These are phyloP conservation scores for Chaetothyriales sp. DNA, from an alignment of 2,329 filamentous ascomycete species.

Conservation along the genomic window DNA sequence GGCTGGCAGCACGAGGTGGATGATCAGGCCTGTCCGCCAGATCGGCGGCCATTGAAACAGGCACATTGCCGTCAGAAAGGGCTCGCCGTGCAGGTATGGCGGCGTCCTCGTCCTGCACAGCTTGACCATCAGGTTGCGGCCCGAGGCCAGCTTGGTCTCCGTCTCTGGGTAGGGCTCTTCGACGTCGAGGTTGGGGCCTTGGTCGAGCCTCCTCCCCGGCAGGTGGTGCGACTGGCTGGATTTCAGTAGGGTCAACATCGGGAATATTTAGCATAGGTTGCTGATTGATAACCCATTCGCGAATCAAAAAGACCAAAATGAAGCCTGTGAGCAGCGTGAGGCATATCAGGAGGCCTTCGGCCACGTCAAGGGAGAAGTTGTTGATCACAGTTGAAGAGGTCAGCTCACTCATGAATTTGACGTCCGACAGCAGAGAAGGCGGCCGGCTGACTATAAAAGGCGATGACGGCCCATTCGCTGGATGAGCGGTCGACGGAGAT, in stretches of 20 bases:
- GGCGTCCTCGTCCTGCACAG: neutral
- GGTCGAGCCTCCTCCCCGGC: slow-evolving; percentile 5
- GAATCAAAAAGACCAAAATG: slow-evolving; percentile 89
- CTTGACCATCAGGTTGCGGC: neutral
- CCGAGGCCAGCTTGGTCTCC: neutral
- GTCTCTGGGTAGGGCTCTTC: neutral
- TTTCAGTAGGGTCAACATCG: slow-evolving; percentile 39
- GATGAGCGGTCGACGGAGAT: slow-evolving; percentile 9
- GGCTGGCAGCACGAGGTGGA: slow-evolving; percentile 5
- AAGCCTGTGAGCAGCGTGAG: slow-evolving; percentile 83
- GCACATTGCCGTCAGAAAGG: slow-evolving; percentile 25
- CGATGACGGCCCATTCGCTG: slow-evolving; percentile 18
- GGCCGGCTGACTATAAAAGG: slow-evolving; percentile 20
- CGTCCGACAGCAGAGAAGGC: slow-evolving; percentile 44
- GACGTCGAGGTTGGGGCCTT: neutral
- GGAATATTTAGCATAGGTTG: slow-evolving; percentile 84
- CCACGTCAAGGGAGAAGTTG: slow-evolving; percentile 61
- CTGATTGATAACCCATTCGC: slow-evolving; percentile 97
- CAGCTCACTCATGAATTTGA: slow-evolving; percentile 39
- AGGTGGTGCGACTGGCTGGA: slow-evolving; percentile 6
- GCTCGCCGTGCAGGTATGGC: slow-evolving; percentile 3
- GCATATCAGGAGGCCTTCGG: slow-evolving; percentile 91
- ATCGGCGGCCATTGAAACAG: slow-evolving; percentile 12
- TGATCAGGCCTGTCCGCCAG: slow-evolving; percentile 5
- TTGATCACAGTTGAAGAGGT: slow-evolving; percentile 63